A percentile compares a stretch with the other conserved stretches of the same genome.
Evolutionary conservation across 805 yeast species (phyloP).

Genomic region (Zygoascus flipseniorum): DNA sequence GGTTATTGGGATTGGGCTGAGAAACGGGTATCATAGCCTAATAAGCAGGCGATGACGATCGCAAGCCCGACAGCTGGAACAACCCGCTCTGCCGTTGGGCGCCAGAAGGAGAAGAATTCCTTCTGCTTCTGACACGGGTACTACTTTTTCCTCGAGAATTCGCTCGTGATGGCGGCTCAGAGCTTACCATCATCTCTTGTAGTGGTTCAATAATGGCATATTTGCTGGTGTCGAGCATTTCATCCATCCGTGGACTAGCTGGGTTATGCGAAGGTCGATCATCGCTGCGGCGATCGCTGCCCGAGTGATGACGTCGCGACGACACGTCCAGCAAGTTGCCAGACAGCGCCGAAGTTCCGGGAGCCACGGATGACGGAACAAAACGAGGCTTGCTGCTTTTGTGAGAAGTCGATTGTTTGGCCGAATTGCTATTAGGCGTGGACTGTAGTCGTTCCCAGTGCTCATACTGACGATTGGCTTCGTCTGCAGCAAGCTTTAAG

Average conservation of each 20-base stretch:
- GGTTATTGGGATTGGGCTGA: no score
- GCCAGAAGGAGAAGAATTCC: neutral
- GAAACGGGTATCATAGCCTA: neutral
- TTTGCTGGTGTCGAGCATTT: neutral
- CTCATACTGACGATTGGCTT: neutral
- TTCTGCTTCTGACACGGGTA: neutral
- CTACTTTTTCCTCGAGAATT: neutral
- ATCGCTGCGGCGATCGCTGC: neutral
- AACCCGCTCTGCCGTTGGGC: neutral
- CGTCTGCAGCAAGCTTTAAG: neutral
- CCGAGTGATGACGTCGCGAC: neutral
- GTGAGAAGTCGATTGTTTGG: neutral
- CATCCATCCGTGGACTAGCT: neutral
- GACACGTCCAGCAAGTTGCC: neutral
- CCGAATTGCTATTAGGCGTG: neutral
- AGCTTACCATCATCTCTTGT: neutral
- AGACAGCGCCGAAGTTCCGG: neutral
- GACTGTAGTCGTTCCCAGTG: neutral
- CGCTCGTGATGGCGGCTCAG: neutral
- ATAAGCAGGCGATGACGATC: neutral
- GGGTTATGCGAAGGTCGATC: neutral
- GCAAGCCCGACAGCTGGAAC: neutral
- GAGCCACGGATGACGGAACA: neutral
- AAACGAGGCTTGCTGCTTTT: neutral
- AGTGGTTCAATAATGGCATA: neutral